A percentile compares a stretch with the other conserved stretches of the same genome.
Evolutionary conservation across 1,284 basidiomycete genomes (phyloP).

Genomic region (Lentinus polychrous): DNA sequence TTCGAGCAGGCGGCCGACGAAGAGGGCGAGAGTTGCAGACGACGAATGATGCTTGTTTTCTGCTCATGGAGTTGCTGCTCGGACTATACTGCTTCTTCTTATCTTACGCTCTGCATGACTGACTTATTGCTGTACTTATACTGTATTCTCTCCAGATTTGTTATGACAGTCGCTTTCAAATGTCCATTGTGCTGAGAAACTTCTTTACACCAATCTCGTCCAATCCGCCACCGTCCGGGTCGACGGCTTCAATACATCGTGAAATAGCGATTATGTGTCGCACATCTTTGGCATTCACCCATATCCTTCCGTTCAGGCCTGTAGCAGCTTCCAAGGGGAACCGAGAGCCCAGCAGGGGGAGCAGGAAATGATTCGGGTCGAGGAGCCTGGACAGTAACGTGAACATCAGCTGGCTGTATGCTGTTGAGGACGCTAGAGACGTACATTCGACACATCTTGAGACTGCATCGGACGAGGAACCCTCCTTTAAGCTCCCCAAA

Average conservation of each 20-base stretch:
- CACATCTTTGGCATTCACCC: conserved; percentile 65
- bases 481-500: conserved; percentile 81
- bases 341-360: conserved; percentile 63
- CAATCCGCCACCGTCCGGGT: conserved; percentile 55
- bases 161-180: conserved; percentile 27
- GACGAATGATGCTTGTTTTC: conserved; percentile 33
- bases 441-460: conserved; percentile 74
- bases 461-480: conserved; percentile 67
- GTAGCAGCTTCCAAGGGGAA: conserved; percentile 76
- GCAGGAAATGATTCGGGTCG: conserved; percentile 66
- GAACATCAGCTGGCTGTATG: neutral
- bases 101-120: neutral
- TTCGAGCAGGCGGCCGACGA: conserved; percentile 45
- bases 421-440: conserved; percentile 21
- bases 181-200: conserved; percentile 49
- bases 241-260: conserved; percentile 67
- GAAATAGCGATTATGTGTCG: conserved; percentile 61
- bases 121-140: conserved; percentile 1
- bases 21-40: conserved; percentile 55
- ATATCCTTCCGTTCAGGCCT: conserved; percentile 78
- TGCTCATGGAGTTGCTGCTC: neutral
- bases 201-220: conserved; percentile 44
- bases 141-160: conserved; percentile 5
- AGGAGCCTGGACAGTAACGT: conserved; percentile 45
- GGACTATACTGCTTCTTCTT: neutral